These are phyloP conservation scores for Leccinum broughii DNA, from an alignment of 768 basidiomycete species.

Conservation along the genomic window DNA sequence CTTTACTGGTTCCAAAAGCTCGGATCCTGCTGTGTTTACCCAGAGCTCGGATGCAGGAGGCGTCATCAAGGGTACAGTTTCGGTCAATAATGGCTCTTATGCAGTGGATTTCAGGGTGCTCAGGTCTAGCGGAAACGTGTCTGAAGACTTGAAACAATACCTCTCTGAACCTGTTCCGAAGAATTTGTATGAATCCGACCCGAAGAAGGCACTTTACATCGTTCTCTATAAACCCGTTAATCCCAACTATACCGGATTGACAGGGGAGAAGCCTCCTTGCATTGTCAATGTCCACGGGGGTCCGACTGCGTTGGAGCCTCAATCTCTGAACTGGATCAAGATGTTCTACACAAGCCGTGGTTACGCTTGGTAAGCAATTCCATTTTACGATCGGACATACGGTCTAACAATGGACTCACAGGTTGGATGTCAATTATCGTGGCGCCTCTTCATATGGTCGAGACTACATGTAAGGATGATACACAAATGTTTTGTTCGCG, in stretches of 20 bases:
- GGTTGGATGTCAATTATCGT: constrained; percentile 75
- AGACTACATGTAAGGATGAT: constrained; percentile 46
- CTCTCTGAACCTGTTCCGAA: constrained; percentile 16
- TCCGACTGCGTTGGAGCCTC: constrained; percentile 50
- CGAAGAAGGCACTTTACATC: constrained; percentile 42
- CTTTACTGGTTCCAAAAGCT: not conserved
- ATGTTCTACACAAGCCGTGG: constrained; percentile 71
- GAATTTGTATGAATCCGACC: not conserved
- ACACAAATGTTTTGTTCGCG: no score
- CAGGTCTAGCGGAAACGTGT: constrained; percentile 17
- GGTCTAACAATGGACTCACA: constrained; percentile 23
- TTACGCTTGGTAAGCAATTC: constrained; percentile 55
- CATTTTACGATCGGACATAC: not conserved
- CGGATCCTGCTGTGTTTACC: not conserved
- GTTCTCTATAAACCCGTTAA: constrained; percentile 65
- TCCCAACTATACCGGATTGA: constrained; percentile 47
- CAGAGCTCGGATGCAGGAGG: not conserved
- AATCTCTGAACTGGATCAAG: constrained; percentile 50
- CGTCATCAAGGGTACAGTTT: not conserved
- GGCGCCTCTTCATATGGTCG: constrained; percentile 75
- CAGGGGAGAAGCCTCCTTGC: constrained; percentile 63
- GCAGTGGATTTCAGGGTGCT: not conserved
- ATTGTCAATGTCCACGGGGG: constrained; percentile 69
- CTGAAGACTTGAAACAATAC: not conserved
- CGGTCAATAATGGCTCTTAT: not conserved